These are phyloP conservation scores for Fallopia convolvulus DNA, from an alignment of 148 eudicot species.

Conservation along the genomic window DNA sequence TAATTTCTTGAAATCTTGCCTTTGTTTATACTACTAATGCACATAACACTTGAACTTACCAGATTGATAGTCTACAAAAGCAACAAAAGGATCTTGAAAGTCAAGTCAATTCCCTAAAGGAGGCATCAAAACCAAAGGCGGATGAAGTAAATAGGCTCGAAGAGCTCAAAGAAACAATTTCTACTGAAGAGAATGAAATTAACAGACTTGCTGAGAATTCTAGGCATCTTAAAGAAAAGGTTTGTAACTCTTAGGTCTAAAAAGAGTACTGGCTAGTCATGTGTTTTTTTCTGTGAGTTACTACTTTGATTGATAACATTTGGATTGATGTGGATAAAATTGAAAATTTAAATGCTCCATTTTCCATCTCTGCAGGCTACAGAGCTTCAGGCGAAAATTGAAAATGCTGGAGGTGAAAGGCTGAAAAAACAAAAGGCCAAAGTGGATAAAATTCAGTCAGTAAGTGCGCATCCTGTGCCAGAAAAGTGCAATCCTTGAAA, in stretches of 20 bases:
- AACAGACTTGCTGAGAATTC: constrained; percentile 60
- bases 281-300: background rate
- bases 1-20: background rate
- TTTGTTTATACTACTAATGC: background rate
- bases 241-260: constrained; percentile 11
- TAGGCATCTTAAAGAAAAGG: constrained; percentile 76
- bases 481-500: background rate
- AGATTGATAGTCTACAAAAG: constrained; percentile 77
- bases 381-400: constrained; percentile 82
- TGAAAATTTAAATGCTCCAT: no score
- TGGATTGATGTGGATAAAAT: no score
- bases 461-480: constrained; percentile 35
- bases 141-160: constrained; percentile 58
- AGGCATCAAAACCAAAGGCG: constrained; percentile 62
- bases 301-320: background rate
- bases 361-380: constrained; percentile 32
- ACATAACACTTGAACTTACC: constrained; percentile 13
- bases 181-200: constrained; percentile 73
- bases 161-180: constrained; percentile 45
- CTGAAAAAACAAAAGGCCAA: constrained; percentile 67
- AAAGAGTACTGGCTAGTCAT: background rate
- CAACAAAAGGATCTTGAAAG: constrained; percentile 55
- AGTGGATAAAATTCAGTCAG: constrained; percentile 75
- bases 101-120: constrained; percentile 70
- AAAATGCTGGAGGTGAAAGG: constrained; percentile 93